Percentiles rank a stretch among this genome's conserved stretches.
These are phyloP conservation scores for Fraxinus angustifolia DNA, from an alignment of 305 asterid species.

Conservation along the genomic window DNA sequence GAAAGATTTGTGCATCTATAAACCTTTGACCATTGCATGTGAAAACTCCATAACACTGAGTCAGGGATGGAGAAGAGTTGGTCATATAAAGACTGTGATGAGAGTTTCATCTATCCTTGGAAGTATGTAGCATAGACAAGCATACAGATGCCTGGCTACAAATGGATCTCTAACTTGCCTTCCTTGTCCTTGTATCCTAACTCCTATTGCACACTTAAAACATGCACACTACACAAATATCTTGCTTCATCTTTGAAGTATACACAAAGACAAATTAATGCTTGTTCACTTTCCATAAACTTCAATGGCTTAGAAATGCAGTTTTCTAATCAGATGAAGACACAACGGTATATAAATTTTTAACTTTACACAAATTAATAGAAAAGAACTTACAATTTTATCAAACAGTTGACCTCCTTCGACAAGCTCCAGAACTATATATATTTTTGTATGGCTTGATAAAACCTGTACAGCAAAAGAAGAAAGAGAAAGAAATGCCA, in stretches of 20 bases:
- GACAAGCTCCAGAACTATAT: constrained; percentile 81
- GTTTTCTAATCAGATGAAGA: neutral
- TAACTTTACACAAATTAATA: neutral
- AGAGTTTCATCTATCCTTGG: neutral
- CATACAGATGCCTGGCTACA: constrained; percentile 12
- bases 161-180: constrained; percentile 10
- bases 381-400: constrained; percentile 59
- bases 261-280: neutral
- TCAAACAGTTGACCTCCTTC: constrained; percentile 89
- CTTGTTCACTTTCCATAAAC: constrained; percentile 10
- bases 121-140: constrained; percentile 2
- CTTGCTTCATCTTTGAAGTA: constrained; percentile 4
- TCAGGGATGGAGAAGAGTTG: neutral
- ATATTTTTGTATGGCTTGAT: constrained; percentile 69
- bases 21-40: neutral
- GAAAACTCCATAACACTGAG: neutral
- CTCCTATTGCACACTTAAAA: neutral
- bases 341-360: neutral
- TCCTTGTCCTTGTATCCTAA: neutral
- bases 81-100: constrained; percentile 3
- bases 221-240: neutral
- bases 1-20: constrained; percentile 11
- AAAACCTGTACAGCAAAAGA: constrained; percentile 53
- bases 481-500: constrained; percentile 3
- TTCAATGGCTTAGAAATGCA: constrained; percentile 2